Evolutionary conservation across 2,329 filamentous ascomycete species (phyloP).

Genomic region (Colletotrichum tanaceti): DNA sequence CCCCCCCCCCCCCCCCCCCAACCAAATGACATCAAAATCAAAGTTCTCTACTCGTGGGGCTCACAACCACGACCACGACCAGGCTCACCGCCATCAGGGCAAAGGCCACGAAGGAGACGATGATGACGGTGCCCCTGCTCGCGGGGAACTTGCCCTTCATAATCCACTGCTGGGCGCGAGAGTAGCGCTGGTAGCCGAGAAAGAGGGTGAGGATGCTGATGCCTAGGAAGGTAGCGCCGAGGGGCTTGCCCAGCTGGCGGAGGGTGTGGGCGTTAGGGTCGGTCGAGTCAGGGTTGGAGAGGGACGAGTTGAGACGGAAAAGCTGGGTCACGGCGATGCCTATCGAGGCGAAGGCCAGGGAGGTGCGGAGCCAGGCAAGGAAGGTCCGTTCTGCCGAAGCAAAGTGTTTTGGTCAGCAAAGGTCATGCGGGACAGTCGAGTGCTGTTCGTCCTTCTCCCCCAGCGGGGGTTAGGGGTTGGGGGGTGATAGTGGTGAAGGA

Average conservation of each 20-base stretch:
- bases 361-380: slow-evolving; percentile 86
- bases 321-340: slow-evolving; percentile 87
- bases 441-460: background rate
- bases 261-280: slow-evolving; percentile 58
- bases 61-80: slow-evolving; percentile 69
- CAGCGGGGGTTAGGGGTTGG: background rate
- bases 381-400: slow-evolving; percentile 77
- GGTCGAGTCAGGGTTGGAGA: slow-evolving; percentile 50
- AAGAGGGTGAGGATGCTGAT: slow-evolving; percentile 81
- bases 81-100: slow-evolving; percentile 71
- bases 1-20: background rate
- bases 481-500: background rate
- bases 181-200: slow-evolving; percentile 82
- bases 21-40: background rate
- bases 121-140: slow-evolving; percentile 77
- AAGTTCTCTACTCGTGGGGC: slow-evolving; percentile 44
- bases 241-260: slow-evolving; percentile 75
- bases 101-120: slow-evolving; percentile 75
- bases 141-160: slow-evolving; percentile 84
- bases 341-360: slow-evolving; percentile 83
- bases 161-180: slow-evolving; percentile 82
- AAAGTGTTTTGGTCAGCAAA: background rate
- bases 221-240: slow-evolving; percentile 80
- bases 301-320: slow-evolving; percentile 81
- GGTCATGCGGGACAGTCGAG: background rate